Percentiles rank a stretch among this genome's conserved stretches.
These are phyloP conservation scores for Pseudoperonospora humuli DNA, from an alignment of 352 stramenopile genomes.

Conservation along the genomic window DNA sequence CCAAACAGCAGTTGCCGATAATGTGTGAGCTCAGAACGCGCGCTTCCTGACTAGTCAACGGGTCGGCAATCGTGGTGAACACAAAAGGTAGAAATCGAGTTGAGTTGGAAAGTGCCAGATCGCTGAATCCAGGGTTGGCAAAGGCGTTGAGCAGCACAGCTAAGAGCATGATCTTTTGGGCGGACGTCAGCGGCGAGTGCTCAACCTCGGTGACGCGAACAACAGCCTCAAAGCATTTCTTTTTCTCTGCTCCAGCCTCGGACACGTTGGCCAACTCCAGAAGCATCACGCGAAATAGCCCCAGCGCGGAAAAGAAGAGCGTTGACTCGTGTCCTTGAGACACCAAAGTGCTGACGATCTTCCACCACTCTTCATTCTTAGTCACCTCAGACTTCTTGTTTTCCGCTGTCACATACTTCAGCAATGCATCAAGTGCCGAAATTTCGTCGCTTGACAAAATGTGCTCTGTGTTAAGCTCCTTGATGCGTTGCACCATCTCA, in stretches of 20 bases:
- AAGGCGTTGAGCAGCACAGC: constrained; percentile 62
- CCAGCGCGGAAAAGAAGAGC: constrained; percentile 53
- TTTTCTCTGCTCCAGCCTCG: constrained; percentile 27
- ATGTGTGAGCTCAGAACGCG: constrained; percentile 50
- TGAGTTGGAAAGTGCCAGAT: constrained; percentile 39
- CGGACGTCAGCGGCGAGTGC: constrained; percentile 18
- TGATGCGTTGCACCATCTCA: constrained; percentile 37
- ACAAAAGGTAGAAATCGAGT: constrained; percentile 60
- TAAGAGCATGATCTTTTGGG: constrained; percentile 51
- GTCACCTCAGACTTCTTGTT: constrained; percentile 9
- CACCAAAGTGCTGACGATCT: constrained; percentile 39
- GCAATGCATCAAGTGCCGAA: constrained; percentile 23
- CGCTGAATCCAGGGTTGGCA: constrained; percentile 39
- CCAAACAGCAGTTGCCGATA: constrained; percentile 66
- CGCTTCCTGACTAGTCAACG: constrained; percentile 28
- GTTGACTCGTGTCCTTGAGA: constrained; percentile 18
- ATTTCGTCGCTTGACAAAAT: constrained; percentile 30
- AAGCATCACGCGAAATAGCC: constrained; percentile 53
- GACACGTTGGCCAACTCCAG: constrained; percentile 23
- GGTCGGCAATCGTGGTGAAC: constrained; percentile 43
- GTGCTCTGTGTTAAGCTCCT: constrained; percentile 21
- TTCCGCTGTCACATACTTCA: constrained; percentile 13
- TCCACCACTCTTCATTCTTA: constrained; percentile 31
- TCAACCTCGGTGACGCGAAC: constrained; percentile 29
- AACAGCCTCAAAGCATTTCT: constrained; percentile 43